Evolutionary conservation across 306 rosid genomes (phyloP).

Genomic region (Fragaria ananassa): DNA sequence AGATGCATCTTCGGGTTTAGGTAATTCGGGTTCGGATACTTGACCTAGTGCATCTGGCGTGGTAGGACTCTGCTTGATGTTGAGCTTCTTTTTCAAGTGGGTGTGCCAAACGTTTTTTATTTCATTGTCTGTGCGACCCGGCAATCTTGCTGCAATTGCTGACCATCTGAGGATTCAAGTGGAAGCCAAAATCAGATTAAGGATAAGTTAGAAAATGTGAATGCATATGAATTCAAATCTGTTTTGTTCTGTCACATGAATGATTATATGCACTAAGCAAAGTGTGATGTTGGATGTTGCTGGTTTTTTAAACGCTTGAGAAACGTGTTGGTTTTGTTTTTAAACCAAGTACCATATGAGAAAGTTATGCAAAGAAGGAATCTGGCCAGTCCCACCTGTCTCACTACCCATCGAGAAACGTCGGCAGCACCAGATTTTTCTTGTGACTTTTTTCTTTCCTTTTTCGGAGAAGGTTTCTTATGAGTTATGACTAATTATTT

Average conservation of each 20-base stretch:
- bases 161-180: conserved; percentile 65
- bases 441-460: background rate
- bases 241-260: conserved; percentile 2
- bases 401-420: background rate
- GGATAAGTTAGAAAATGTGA: background rate
- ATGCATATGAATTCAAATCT: background rate
- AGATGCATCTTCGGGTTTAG: background rate
- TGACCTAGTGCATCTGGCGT: conserved; percentile 15
- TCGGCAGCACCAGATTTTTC: background rate
- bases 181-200: background rate
- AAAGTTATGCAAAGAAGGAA: conserved; percentile 27
- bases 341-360: conserved; percentile 11
- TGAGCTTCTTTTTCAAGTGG: conserved; percentile 72
- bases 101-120: conserved; percentile 96
- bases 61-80: conserved; percentile 28
- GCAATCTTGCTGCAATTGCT: conserved; percentile 71
- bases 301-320: background rate
- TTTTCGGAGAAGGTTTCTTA: too few species aligned
- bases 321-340: conserved; percentile 2
- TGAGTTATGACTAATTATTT: too few species aligned
- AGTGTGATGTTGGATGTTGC: background rate
- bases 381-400: conserved; percentile 26
- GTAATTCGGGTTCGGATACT: background rate
- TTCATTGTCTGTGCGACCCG: conserved; percentile 89
- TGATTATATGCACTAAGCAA: conserved; percentile 7